Conservation (phyloP, 1,139 yeast genomes). For the Blastobotrys persicus region DNA sequence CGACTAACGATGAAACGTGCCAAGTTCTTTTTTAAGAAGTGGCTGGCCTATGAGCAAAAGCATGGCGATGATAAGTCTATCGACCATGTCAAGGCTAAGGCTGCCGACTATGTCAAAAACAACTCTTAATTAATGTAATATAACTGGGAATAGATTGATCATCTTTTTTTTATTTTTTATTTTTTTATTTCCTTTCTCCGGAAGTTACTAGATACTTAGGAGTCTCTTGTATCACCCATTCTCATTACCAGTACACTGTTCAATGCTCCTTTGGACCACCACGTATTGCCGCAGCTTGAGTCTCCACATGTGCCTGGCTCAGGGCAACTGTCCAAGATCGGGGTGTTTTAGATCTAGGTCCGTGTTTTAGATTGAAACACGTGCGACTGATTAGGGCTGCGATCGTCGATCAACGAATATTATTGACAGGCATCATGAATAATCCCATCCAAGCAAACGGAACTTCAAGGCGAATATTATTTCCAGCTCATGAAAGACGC, state of each 20-base stretch:
- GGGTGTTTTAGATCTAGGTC: not conserved
- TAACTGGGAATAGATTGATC: not conserved
- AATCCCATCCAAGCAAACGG: not conserved
- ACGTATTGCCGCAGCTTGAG: no score
- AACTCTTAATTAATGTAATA: slow-evolving; percentile 5
- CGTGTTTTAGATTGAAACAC: not conserved
- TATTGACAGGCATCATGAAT: not conserved
- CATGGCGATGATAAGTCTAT: slow-evolving; percentile 65
- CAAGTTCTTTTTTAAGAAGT: slow-evolving; percentile 88
- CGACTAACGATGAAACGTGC: slow-evolving; percentile 89
- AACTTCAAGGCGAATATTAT: not conserved
- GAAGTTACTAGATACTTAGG: no score
- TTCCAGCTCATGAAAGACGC: not conserved
- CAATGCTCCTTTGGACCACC: no score
- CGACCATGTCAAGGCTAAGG: slow-evolving; percentile 88
- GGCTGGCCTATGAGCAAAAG: slow-evolving; percentile 79
- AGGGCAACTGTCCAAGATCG: not conserved
- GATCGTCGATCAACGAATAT: not conserved
- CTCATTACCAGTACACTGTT: no score
- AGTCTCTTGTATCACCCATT: no score
- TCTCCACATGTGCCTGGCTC: no score
- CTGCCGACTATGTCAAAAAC: slow-evolving; percentile 63
- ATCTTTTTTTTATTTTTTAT: no score
- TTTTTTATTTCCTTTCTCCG: no score
- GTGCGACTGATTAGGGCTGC: not conserved